Base-by-base conservation (phyloP, 805 yeast genomes). In the Candida ortonii region DNA sequence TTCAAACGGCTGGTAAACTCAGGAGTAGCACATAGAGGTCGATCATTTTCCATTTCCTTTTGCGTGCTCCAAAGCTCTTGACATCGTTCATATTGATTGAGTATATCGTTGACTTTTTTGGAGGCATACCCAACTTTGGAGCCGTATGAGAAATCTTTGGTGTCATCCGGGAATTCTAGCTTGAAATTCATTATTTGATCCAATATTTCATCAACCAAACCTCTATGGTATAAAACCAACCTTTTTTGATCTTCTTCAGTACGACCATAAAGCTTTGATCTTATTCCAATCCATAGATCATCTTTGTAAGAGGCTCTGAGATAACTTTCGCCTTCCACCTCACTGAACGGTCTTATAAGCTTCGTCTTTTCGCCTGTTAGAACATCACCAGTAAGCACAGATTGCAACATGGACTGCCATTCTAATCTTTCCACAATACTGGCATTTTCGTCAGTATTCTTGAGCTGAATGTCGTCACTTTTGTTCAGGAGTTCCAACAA, bases 361-460 rank as follows among this genome's bases (percentile, higher is more conserved):
- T 80, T 80, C 4, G 85, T 80, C 61, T 90, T 93, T 53, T 93
- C 98, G 9, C 90, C 81, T 22, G 82, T 75, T 14, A 93, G 88
- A 34, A 93, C 95, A 59, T 93, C 97, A 47, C 98, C 97, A 3
- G 94, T 90, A 22, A 93, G 71, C 3, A 93, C 97, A 3, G 88
- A 73, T 8, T 84, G 73, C 30, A 93, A 68, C 95, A 93, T 87
- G 0, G 90, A 76, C 60, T 93, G 97, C 98, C 98, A 93, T 61
- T 88, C 96, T 9, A 89, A 65, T 30, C 97, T 70, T 53, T 88
- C 97, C 8, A 78, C 50, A 6, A 81, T 78, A 10, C 34, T 44
- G 3, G 46, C 50, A 28, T 55, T 57, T 15, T 53, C 58, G 10
- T 45, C 47, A 1, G 55, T 38, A 26, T 52, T 41, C 20, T 53